phyloP scores from a whole-genome alignment of 2,329 filamentous ascomycete species.

The Venturia pyrina region DNA sequence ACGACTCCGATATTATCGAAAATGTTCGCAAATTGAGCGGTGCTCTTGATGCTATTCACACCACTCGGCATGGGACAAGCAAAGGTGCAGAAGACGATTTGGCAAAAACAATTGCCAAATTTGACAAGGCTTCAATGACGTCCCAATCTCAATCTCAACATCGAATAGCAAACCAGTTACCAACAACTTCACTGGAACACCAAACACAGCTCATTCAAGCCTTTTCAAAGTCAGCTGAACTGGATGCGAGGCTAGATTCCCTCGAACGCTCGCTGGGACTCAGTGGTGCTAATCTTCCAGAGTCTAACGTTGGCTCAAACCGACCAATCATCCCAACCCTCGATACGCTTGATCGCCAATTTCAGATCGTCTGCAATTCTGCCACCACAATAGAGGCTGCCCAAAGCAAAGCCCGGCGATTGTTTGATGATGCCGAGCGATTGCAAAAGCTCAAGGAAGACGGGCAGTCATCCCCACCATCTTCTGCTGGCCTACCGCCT shows the following conservation, averaged over 20 bases:
- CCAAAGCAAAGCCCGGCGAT: slow-evolving; percentile 35
- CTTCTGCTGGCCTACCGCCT: slow-evolving; percentile 10
- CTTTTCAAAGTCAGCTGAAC: slow-evolving; percentile 73
- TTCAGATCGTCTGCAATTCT: slow-evolving; percentile 63
- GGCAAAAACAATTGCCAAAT: slow-evolving; percentile 24
- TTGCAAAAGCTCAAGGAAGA: slow-evolving; percentile 45
- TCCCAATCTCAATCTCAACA: background rate
- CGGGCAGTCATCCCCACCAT: slow-evolving; percentile 6
- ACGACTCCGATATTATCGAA: slow-evolving; percentile 37
- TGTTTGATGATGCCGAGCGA: slow-evolving; percentile 63
- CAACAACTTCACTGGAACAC: slow-evolving; percentile 15
- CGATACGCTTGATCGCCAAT: slow-evolving; percentile 68
- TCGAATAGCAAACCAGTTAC: background rate
- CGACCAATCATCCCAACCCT: slow-evolving; percentile 74
- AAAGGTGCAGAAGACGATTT: slow-evolving; percentile 27
- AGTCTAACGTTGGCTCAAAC: slow-evolving; percentile 40
- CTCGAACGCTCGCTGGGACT: slow-evolving; percentile 78
- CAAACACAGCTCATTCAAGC: slow-evolving; percentile 40
- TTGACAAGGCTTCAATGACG: slow-evolving; percentile 12
- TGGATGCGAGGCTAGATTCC: slow-evolving; percentile 68
- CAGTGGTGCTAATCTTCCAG: slow-evolving; percentile 56
- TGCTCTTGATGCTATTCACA: slow-evolving; percentile 57
- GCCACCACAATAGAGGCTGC: slow-evolving; percentile 65
- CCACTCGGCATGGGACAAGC: slow-evolving; percentile 24
- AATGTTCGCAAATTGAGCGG: slow-evolving; percentile 60